Evolutionary conservation across 257 asterid species (phyloP).

Genomic region (Cinchona pubescens): DNA sequence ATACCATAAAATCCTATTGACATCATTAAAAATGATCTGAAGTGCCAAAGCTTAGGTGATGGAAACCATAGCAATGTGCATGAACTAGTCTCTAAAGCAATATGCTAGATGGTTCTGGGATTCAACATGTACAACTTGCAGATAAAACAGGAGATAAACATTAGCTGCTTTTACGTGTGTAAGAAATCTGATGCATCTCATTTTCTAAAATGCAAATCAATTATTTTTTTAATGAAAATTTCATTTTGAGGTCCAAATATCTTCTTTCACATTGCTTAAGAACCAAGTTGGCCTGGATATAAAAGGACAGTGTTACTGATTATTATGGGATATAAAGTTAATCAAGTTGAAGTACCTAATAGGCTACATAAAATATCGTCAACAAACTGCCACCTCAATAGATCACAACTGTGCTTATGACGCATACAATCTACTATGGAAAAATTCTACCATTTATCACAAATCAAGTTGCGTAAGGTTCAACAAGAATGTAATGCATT

Average conservation of each 20-base stretch:
- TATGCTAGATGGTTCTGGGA: not conserved
- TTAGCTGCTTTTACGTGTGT: not conserved
- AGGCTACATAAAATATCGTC: not conserved
- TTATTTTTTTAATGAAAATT: too few relatives aligned
- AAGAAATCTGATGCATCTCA: not conserved
- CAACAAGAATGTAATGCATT: not conserved
- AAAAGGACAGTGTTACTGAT: not conserved
- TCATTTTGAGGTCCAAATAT: not conserved
- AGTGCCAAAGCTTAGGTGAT: not conserved
- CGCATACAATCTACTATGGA: not conserved
- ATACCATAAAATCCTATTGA: not conserved
- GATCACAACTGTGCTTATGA: not conserved
- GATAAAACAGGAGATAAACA: not conserved
- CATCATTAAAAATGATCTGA: not conserved
- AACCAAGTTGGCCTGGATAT: not conserved
- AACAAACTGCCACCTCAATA: not conserved
- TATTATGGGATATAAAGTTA: not conserved
- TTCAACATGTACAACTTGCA: conserved; percentile 2
- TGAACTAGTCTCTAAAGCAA: not conserved
- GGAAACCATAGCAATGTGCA: not conserved
- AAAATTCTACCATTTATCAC: not conserved
- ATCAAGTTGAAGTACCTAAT: not conserved
- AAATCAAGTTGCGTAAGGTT: not conserved
- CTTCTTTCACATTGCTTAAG: not conserved
- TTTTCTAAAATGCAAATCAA: not conserved